Evolutionary conservation across 108 stramenopile genomes (phyloP).

Genomic region (Stephanodiscus minutulus): DNA sequence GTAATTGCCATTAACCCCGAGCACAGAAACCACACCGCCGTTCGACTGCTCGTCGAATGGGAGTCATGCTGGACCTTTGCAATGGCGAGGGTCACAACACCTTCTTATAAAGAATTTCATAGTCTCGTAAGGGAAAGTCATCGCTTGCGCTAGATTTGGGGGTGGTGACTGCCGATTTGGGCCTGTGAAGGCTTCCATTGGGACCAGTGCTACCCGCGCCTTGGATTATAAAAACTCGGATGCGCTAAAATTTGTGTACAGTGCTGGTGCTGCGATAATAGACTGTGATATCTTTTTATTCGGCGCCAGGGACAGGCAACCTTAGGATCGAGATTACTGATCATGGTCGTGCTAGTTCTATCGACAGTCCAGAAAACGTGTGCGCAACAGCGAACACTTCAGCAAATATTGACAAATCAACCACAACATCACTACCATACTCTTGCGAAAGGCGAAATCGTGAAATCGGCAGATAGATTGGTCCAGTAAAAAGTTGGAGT

Average conservation of each 20-base stretch:
- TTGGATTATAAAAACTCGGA: conserved; percentile 22
- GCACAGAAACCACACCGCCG: no score
- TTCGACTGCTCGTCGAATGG: no score
- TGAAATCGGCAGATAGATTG: conserved; percentile 20
- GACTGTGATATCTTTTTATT: conserved; percentile 29
- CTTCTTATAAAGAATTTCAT: no score
- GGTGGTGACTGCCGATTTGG: conserved; percentile 27
- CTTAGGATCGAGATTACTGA: conserved; percentile 13
- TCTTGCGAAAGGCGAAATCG: conserved; percentile 9
- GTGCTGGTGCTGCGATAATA: conserved; percentile 22
- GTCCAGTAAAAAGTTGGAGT: conserved; percentile 40
- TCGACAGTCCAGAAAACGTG: neutral
- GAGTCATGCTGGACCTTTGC: no score
- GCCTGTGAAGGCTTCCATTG: no score
- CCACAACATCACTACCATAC: conserved; percentile 10
- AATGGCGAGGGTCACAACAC: no score
- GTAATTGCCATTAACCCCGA: no score
- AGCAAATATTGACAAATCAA: neutral
- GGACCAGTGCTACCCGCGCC: no score
- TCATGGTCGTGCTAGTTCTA: conserved; percentile 10
- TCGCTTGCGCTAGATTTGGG: no score
- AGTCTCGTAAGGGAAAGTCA: no score
- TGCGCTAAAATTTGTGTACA: conserved; percentile 28
- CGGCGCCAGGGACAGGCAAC: conserved; percentile 2
- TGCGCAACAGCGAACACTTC: neutral